Base-by-base conservation (phyloP, 2,329 filamentous ascomycete genomes). In the Pseudogymnoascus pannorum region DNA sequence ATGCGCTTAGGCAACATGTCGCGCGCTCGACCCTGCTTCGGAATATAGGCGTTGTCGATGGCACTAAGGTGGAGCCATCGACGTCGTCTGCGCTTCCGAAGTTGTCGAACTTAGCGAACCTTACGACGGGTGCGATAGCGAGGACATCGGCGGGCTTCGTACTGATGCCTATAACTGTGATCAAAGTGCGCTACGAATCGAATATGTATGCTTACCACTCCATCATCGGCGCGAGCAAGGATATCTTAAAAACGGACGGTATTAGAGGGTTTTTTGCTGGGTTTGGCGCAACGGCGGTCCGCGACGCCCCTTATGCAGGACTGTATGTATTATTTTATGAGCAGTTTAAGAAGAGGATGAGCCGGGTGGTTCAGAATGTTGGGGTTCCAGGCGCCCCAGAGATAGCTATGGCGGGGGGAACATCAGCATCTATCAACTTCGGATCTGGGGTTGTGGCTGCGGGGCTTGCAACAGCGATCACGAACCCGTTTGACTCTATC, bases 271-370 rank as follows among this genome's bases (percentile, higher is more conserved):
- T 99, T 75, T 97, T 97, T 70, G 85, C 89, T 0, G 94, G 94
- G 1, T 96, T 96, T 70, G 94, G 94, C 42, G 94, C 93, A 1
- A 99, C 94, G 0, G 91, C 94, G 0, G 84, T 96, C 26, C 83
- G 94, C 51, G 94, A 99, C 74, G 94, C 92, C n/a, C 94, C 94
- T 0, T 97, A 97, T 72, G 94, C 94, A 0, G 94, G 94, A 0
- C 79, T 97, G 14, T 99, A 99, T 71, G 91, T 99, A 0, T 78
- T 97, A 6, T 89, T 96, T 68, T 99, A 99, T 75, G 94, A 99
- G 76, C 83, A 90, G 70, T 81, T 86, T 62, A 96, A 96, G 75
- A 82, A 79, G 58, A 77, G 79, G 12, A 76, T 94, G 12, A 65
- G 65, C 71, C 26, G 64, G 8, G 18, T 72, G 2, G 62, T 64